Evolutionary conservation across 192 early-diverging fungal species (phyloP), one percentile per base, ranked within the genome.

Genomic region (Rhizophlyctis rosea): DNA sequence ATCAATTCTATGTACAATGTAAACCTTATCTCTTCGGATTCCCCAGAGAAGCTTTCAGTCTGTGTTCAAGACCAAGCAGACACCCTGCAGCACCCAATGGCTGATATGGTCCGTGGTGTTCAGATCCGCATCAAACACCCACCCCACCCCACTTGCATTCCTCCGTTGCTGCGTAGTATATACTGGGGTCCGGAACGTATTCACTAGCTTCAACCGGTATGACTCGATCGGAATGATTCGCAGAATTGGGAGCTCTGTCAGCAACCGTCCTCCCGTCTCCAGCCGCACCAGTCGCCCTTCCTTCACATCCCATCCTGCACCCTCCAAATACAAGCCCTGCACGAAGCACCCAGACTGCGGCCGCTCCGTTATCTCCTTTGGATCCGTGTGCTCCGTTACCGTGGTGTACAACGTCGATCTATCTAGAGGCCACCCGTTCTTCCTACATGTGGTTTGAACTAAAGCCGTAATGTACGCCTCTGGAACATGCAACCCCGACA

Each of bases 71-170:
- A 84, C 50, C 35, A 86, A 62, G 32, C 74, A 72, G 1, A 82
- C 84, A 14, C 84, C 84, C 61, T 86, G 84, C 55, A 86, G 57
- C 25, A 82, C 74, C 84, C 84, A 86, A 52, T 82, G 79, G 50
- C 79, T 81, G 39, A 69, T 65, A 65, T 86, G 84, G 36, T 82
- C 70, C 31, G 65, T 80, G 52, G 81, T 82, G 24, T 58, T 60
- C 44, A 86, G 64, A 59, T 86, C 81, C 21, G 84, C 84, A 55
- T 86, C 84, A 72, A 86, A 83, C 47, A 86, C 84, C 84, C 81
- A 86, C 39, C 84, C 84, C 54, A 81, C 69, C 18, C 81, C 81
- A 34, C 76, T 73, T 2, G 84, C 84, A 61, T 86, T 83, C 39
- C 84, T 61, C 51, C 84, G 50, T 47, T 82, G 76, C 56, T 81